Conservation (phyloP, 2,329 filamentous ascomycete species). For the Sporothrix protearum region DNA sequence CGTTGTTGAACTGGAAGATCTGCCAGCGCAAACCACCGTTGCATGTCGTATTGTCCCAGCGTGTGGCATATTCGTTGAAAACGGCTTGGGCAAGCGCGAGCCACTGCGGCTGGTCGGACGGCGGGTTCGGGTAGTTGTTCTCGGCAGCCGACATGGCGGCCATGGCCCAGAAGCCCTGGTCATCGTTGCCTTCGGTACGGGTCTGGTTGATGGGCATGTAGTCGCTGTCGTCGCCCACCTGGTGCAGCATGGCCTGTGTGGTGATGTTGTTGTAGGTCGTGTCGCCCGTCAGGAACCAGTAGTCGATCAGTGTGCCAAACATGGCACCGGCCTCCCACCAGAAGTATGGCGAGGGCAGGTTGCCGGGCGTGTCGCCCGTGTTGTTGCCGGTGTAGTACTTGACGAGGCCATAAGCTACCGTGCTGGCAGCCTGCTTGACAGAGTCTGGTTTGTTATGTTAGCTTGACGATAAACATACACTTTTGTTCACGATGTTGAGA, state of each 20-base stretch:
- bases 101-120: constrained; percentile 63
- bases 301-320: constrained; percentile 68
- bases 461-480: background rate
- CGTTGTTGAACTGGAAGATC: constrained; percentile 73
- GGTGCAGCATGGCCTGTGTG: constrained; percentile 57
- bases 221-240: constrained; percentile 56
- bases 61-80: constrained; percentile 70
- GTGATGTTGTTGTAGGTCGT: constrained; percentile 59
- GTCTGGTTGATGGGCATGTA: constrained; percentile 68
- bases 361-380: constrained; percentile 56
- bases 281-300: constrained; percentile 68
- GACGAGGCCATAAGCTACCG: constrained; percentile 39
- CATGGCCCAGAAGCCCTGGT: constrained; percentile 83
- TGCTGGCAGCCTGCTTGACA: constrained; percentile 47
- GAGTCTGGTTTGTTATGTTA: constrained; percentile 47
- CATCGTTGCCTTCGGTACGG: constrained; percentile 63
- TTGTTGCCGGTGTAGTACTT: constrained; percentile 56
- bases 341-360: constrained; percentile 60
- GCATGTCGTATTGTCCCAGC: constrained; percentile 67
- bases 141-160: constrained; percentile 76
- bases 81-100: constrained; percentile 73
- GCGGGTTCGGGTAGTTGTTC: constrained; percentile 68
- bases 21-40: constrained; percentile 80
- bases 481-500: background rate
- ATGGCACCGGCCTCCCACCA: constrained; percentile 75